phyloP scores from a whole-genome alignment of 2,329 filamentous ascomycete genomes.

The Davidsoniella virescens region DNA sequence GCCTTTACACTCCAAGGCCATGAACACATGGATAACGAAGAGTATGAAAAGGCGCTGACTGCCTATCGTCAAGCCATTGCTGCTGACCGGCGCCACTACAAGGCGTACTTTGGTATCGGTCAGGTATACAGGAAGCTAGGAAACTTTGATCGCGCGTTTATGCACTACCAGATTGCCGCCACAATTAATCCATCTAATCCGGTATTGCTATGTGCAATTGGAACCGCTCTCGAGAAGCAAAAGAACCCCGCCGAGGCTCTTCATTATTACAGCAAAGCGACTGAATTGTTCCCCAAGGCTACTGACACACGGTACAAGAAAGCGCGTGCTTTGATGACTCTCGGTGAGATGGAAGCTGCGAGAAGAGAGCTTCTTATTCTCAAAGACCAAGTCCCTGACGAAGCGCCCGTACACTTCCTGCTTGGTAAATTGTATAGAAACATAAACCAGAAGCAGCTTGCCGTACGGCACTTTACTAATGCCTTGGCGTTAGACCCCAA shows the following conservation, averaged over 20 bases:
- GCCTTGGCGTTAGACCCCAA: constrained; percentile 93
- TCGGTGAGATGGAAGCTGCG: constrained; percentile 54
- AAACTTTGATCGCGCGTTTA: constrained; percentile 78
- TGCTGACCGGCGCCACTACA: constrained; percentile 82
- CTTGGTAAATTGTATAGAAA: constrained; percentile 70
- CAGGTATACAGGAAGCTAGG: constrained; percentile 79
- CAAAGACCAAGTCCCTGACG: constrained; percentile 81
- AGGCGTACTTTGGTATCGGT: constrained; percentile 88
- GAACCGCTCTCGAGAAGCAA: constrained; percentile 75
- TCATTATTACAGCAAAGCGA: constrained; percentile 65
- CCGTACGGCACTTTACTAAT: constrained; percentile 89
- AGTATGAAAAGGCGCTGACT: constrained; percentile 84
- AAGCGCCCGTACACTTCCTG: constrained; percentile 90
- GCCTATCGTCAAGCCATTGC: constrained; percentile 76
- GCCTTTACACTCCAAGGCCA: constrained; percentile 92
- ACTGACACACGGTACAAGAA: constrained; percentile 86
- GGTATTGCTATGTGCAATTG: constrained; percentile 83
- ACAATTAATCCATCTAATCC: constrained; percentile 88
- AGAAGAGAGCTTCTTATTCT: constrained; percentile 72
- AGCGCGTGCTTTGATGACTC: constrained; percentile 66
- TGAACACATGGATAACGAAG: constrained; percentile 89
- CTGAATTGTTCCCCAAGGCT: constrained; percentile 63
- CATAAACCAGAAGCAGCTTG: constrained; percentile 55
- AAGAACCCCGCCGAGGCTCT: constrained; percentile 67
- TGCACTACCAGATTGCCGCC: constrained; percentile 77